Evolutionary conservation across 805 yeast species (phyloP), one percentile per base, ranked within the genome.

Genomic region (Candida gorgasii): DNA sequence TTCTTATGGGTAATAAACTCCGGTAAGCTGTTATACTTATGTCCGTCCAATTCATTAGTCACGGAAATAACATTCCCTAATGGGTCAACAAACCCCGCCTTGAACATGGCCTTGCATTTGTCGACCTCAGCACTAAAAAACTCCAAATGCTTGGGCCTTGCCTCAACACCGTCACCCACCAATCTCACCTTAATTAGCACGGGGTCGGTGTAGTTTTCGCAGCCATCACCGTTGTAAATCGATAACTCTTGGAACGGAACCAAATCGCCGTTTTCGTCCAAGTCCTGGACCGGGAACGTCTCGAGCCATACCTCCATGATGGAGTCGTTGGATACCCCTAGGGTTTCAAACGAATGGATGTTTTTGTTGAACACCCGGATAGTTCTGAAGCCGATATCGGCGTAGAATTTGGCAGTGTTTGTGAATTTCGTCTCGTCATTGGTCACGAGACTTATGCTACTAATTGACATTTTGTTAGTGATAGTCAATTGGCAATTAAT

Each of bases 281-380:
- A 15, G 37, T 60, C 55, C 47, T 69, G 73, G 30, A 75, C 65
- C 15, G 86, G 88, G 59, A 80, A 84, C 16, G 81, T 66, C 59
- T 84, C 86, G 36, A 86, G 58, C 95, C 95, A 86, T 20, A 78
- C 62, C 61, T 86, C 95, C 48, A 72, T 76, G 38, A 82, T 55
- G 0, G 90, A 84, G 49, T 84, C 88, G 43, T 68, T 71, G 7
- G 88, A 76, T 35, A 85, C 67, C 4, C 90, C 90, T 35, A 67
- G 60, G 18, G 40, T 39, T 15, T 44, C 50, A 16, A 40, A 23
- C 3, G 35, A 8, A 13, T 35, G 44, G 7, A 23, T 6, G 15
- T 41, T 35, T 48, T 83, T 82, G 47, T 81, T 70, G 60, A 72
- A 85, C 52, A 72, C 79, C 56, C 83, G 79, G 36, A 79, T 71